These are phyloP conservation scores for Trametes versicolor DNA, from an alignment of 1,284 basidiomycete species.

Conservation along the genomic window DNA sequence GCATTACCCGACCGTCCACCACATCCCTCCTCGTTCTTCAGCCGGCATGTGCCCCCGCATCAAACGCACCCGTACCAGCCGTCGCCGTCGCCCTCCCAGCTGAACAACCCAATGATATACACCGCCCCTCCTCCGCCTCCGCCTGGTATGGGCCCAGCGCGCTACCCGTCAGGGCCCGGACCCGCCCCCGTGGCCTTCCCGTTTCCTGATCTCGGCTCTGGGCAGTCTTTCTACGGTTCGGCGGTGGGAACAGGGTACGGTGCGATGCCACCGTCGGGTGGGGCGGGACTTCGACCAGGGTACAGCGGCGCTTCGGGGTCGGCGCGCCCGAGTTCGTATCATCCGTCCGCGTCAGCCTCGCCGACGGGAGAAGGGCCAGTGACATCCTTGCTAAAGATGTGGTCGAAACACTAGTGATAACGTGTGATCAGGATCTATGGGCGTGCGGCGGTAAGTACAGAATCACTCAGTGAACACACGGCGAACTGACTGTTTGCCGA, in stretches of 20 bases:
- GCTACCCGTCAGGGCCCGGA: conserved; percentile 14
- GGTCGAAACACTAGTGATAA: conserved; percentile 31
- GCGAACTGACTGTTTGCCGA: not conserved
- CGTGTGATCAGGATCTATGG: not conserved
- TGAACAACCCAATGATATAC: conserved; percentile 55
- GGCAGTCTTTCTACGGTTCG: conserved; percentile 17
- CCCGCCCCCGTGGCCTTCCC: conserved; percentile 21
- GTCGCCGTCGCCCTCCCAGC: conserved; percentile 56
- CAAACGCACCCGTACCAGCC: conserved; percentile 50
- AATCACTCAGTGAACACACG: not conserved
- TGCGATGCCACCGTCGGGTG: conserved; percentile 14
- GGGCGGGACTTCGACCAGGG: conserved; percentile 12
- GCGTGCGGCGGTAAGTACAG: not conserved
- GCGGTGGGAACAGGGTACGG: conserved; percentile 12
- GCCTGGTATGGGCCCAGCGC: not conserved
- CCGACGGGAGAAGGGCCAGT: conserved; percentile 29
- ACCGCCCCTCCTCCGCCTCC: conserved; percentile 44
- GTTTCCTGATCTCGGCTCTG: conserved; percentile 1
- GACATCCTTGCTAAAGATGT: conserved; percentile 30
- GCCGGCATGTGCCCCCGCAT: conserved; percentile 35
- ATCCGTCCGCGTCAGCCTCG: conserved; percentile 14
- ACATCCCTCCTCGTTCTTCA: conserved; percentile 3
- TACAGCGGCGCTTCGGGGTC: conserved; percentile 6
- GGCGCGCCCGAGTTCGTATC: conserved; percentile 13
- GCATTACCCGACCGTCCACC: conserved; percentile 6